Evolutionary conservation across 768 basidiomycete species (phyloP), one percentile per base, ranked within the genome.

Genomic region (Leccinum pellstonianum): DNA sequence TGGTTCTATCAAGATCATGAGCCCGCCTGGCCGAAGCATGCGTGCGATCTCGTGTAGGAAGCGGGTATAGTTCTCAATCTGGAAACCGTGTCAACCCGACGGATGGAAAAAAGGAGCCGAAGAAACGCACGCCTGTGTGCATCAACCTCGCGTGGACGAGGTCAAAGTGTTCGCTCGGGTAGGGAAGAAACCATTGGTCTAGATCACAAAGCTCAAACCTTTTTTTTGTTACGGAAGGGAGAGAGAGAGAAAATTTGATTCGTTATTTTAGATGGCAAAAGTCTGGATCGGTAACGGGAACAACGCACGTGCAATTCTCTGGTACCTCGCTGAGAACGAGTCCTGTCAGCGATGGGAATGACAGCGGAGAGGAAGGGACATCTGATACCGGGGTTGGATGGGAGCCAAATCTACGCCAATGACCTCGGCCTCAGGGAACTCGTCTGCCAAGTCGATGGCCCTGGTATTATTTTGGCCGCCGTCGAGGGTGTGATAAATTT

Each of bases 201-300:
- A 89, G 75, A 69, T 90, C 85, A 71, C 85, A 89, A 14, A 89
- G 77, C 65, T 90, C 88, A 67, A 88, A 90, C 31, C 88, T 90
- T 67, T 57, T 19, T 41, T 41, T 41, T n/a, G 10, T 41, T n/a
- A 15, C 7, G 8, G 9, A 61, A 56, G 50, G 5, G n/a, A 48
- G 37, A 17, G 21, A 19, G 29, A 51, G 9, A 21, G 5, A 29
- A 19, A 43, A 48, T 7, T 12, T 6, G 51, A 7, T 54, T 38
- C 53, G 64, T 60, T 51, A n/a, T 56, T 43, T 43, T 3, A 55
- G 12, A 29, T 52, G 41, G 51, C 5, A 52, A 46, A n/a, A 19
- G 47, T 55, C 50, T 52, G 25, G 41, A 51, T 35, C 53, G 47
- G 29, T 51, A 33, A 52, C 19, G 35, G 49, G 48, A 46, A 38